Evolutionary conservation across 2,329 filamentous ascomycete genomes (phyloP), one percentile per base, ranked within the genome.

Genomic region (Shiraia sp.): DNA sequence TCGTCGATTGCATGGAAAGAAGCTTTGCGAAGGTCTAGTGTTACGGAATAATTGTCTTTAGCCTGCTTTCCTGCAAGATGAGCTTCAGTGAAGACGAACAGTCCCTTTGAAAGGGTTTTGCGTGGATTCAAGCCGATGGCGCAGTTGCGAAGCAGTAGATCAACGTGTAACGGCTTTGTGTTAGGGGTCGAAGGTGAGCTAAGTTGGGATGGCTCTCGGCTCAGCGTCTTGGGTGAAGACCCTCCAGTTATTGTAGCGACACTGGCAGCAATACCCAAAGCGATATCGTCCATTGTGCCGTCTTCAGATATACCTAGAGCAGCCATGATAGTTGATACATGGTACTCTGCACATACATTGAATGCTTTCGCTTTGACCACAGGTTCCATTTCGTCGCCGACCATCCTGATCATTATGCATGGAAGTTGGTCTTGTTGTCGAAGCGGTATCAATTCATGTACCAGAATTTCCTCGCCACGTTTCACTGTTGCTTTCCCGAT

Each of bases 321-420:
- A 37, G 90, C 88, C 76, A 95, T 86, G 1, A 96, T 69, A 0
- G 88, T 89, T 0, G 88, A 81, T 3, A 97, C 87, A 12, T 86
- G 86, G 66, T 99, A 99, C 64, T 99, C 95, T n/a, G 90, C 69
- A 45, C 83, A 86, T 4, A 95, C 56, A 47, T 95, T 90, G 68
- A 87, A 88, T 29, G 97, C 72, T 64, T 95, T 95, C 43, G 96
- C 68, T 65, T 95, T 96, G 53, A 96, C 76, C 6, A 89, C 84
- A 0, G 95, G 92, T 51, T 97, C 92, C 72, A 95, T 88, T 64
- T 97, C 92, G 63, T 97, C 91, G 0, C 90, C 90, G 52, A 99
- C 88, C 72, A 96, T 87, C 35, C 93, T 82, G 45, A 88, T 82
- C 85, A 95, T 96, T 38, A 97, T 67, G 51, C 91, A 88, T 1